Conservation (phyloP, 2,329 filamentous ascomycete species). For the Alternaria sp. region DNA sequence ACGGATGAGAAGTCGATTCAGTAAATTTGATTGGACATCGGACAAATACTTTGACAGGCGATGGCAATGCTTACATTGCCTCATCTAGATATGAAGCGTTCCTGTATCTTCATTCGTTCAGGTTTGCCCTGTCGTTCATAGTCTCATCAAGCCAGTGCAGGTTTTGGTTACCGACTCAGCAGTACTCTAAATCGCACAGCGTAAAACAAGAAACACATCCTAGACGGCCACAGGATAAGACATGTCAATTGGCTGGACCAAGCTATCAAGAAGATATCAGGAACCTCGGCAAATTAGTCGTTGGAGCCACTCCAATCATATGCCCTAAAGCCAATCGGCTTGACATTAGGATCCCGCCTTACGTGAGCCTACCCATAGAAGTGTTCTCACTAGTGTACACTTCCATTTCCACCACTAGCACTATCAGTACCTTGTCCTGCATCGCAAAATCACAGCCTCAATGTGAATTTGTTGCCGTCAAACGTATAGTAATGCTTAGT, state of each 20-base stretch:
- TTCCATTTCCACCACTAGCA: neutral
- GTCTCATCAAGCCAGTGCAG: neutral
- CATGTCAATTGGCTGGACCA: neutral
- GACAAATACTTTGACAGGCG: neutral
- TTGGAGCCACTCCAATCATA: neutral
- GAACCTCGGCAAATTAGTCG: neutral
- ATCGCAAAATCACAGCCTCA: conserved; percentile 6
- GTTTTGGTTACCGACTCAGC: neutral
- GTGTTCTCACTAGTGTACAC: conserved; percentile 1
- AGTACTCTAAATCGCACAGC: neutral
- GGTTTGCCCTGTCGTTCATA: neutral
- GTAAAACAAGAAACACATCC: neutral
- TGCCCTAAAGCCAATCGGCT: neutral
- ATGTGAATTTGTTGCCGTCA: neutral
- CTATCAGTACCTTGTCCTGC: neutral
- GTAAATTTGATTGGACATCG: neutral
- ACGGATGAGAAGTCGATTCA: neutral
- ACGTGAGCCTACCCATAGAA: conserved; percentile 13
- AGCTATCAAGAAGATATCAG: neutral
- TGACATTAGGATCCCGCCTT: conserved; percentile 6
- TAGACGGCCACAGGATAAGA: neutral
- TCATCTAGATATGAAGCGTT: neutral
- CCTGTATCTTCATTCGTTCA: conserved; percentile 2
- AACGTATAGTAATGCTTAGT: conserved; percentile 3
- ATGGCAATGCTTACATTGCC: conserved; percentile 1